Evolutionary conservation across 2,329 filamentous ascomycete genomes (phyloP).

Genomic region (Aspergillus caelatus): DNA sequence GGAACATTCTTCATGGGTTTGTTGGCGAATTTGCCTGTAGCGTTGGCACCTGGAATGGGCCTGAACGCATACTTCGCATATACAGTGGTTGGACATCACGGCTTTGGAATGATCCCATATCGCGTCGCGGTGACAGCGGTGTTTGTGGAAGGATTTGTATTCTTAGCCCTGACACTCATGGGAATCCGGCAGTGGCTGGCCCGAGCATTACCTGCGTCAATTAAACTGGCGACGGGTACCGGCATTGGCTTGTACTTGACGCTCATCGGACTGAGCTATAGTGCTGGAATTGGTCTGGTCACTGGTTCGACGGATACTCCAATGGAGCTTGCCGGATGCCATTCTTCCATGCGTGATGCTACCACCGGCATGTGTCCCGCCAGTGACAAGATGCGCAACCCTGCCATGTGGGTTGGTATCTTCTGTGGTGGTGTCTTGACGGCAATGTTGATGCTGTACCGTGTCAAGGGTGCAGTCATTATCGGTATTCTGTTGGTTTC

Average conservation of each 20-base stretch:
- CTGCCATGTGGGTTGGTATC: constrained; percentile 84
- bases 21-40: constrained; percentile 77
- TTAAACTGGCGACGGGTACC: constrained; percentile 84
- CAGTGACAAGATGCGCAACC: constrained; percentile 75
- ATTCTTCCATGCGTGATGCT: constrained; percentile 48
- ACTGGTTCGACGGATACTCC: constrained; percentile 70
- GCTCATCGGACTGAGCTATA: constrained; percentile 70
- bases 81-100: constrained; percentile 76
- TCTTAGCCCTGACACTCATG: constrained; percentile 75
- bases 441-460: constrained; percentile 78
- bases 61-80: constrained; percentile 88
- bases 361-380: constrained; percentile 61
- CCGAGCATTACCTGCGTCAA: constrained; percentile 76
- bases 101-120: constrained; percentile 73
- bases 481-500: constrained; percentile 80
- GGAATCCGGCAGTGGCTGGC: constrained; percentile 89
- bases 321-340: constrained; percentile 75
- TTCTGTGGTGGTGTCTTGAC: constrained; percentile 84
- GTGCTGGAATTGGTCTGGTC: constrained; percentile 78
- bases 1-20: constrained; percentile 83
- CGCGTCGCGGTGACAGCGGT: constrained; percentile 78
- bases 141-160: constrained; percentile 86
- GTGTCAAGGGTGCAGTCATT: constrained; percentile 85
- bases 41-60: constrained; percentile 75
- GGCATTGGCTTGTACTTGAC: constrained; percentile 81